Percentiles rank a stretch among this genome's conserved stretches.
phyloP scores from a whole-genome alignment of 805 yeast genomes.

The Myxozyma mucilagina region DNA sequence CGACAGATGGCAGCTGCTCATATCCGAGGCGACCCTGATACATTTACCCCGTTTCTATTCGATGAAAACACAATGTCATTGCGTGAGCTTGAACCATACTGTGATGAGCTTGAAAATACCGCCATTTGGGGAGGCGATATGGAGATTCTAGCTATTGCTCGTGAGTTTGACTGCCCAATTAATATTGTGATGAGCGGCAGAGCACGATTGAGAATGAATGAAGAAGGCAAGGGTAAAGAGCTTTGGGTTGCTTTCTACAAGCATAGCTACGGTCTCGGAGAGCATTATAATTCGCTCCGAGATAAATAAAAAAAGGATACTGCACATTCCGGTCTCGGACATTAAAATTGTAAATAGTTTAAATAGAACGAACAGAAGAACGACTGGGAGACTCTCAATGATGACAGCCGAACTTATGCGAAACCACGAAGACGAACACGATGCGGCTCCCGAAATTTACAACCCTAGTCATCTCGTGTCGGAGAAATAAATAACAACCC shows the following conservation, averaged over 20 bases:
- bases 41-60: constrained; percentile 77
- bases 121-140: constrained; percentile 96
- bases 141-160: constrained; percentile 80
- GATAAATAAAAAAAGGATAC: constrained; percentile 3
- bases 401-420: background rate
- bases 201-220: constrained; percentile 64
- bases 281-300: constrained; percentile 77
- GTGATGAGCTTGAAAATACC: constrained; percentile 66
- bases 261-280: constrained; percentile 87
- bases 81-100: constrained; percentile 66
- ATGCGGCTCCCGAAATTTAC: background rate
- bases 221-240: constrained; percentile 47
- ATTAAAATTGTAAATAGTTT: background rate
- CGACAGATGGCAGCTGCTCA: constrained; percentile 66
- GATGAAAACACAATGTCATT: constrained; percentile 71
- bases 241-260: constrained; percentile 77
- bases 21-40: constrained; percentile 63
- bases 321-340: too few species aligned
- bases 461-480: background rate
- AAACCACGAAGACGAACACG: constrained; percentile 2
- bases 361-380: background rate
- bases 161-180: constrained; percentile 71
- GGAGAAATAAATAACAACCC: background rate
- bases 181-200: constrained; percentile 77
- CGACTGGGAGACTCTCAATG: background rate